Evolutionary conservation across 495 filamentous ascomycete species (phyloP), one percentile per base, ranked within the genome.

Genomic region (Talaromyces borbonicus): DNA sequence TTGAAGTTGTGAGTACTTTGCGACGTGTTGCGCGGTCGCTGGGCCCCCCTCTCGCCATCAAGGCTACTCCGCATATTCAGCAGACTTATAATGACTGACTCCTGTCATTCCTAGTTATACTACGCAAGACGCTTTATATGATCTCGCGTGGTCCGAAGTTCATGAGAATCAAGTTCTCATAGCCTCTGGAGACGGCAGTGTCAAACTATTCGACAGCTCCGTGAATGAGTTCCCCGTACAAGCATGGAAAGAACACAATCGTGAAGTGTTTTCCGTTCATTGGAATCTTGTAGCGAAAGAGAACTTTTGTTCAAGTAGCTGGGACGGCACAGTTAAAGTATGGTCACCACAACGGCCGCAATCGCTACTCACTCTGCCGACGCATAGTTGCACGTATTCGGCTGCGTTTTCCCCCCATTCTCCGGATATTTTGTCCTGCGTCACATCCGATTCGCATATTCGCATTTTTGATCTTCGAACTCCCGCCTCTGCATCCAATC

Each of bases 211-310:
- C 68, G 92, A 98, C 66, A 71, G 84, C 49, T 74, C 71, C 11
- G 66, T 87, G 26, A 69, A 81, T 49, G 72, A 88, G 12, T 95
- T 87, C 61, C 92, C 92, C 15, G 68, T 98, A 25, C 79, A 80
- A 55, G 81, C 79, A 47, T 98, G 89, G 81, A 79, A 84, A 53
- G 92, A 97, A 65, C 92, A 98, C 64, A 83, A 78, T 42, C 78
- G 90, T 29, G 92, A 98, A 59, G 81, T 90, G 4, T 95, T 95
- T 64, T 84, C 85, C 29, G 85, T 94, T 5, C 72, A 78, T 55
- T 98, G 92, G 92, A 95, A 93, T 55, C 79, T 90, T 5, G 73
- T 92, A 23, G 74, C 82, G n/a, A 98, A 97, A 58, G 83, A 88
- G 52, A 81, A 78, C 4, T 97, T 98, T 57, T 78, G 85, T 46